Conservation (phyloP, 805 yeast genomes). For the Suhomyces sp. region DNA sequence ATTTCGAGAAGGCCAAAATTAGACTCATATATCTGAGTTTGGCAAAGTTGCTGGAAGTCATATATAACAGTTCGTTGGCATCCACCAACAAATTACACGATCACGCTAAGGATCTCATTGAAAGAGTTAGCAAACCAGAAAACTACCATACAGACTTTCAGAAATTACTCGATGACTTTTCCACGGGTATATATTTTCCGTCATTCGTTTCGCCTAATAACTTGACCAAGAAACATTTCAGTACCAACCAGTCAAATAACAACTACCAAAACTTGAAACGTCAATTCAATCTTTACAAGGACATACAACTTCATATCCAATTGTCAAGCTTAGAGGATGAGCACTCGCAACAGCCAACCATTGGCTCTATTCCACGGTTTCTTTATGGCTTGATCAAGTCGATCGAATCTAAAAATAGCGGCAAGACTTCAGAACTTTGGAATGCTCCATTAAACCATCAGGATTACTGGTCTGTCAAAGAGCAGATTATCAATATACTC, state of each 20-base stretch:
- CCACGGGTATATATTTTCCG: conserved; percentile 42
- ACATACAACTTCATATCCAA: conserved; percentile 36
- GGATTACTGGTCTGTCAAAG: conserved; percentile 35
- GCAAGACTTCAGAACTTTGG: conserved; percentile 21
- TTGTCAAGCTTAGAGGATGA: conserved; percentile 13
- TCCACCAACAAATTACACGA: conserved; percentile 24
- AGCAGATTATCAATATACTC: conserved; percentile 21
- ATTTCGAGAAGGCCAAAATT: conserved; percentile 35
- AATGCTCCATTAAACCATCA: conserved; percentile 28
- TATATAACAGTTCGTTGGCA: conserved; percentile 24
- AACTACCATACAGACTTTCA: conserved; percentile 24
- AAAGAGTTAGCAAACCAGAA: conserved; percentile 16
- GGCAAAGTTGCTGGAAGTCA: conserved; percentile 31
- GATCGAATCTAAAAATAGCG: conserved; percentile 12
- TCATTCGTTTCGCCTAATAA: conserved; percentile 30
- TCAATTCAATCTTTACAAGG: conserved; percentile 39
- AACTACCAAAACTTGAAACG: conserved; percentile 37
- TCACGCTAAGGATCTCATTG: conserved; percentile 21
- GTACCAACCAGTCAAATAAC: conserved; percentile 27
- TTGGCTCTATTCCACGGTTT: conserved; percentile 33
- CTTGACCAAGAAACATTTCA: conserved; percentile 17
- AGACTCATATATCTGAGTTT: conserved; percentile 32
- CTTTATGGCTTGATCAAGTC: conserved; percentile 20
- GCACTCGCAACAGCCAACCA: conserved; percentile 15
- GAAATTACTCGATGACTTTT: conserved; percentile 20